These are phyloP conservation scores for Phlegmacium glaucopus DNA, from an alignment of 768 basidiomycete genomes.

Conservation along the genomic window DNA sequence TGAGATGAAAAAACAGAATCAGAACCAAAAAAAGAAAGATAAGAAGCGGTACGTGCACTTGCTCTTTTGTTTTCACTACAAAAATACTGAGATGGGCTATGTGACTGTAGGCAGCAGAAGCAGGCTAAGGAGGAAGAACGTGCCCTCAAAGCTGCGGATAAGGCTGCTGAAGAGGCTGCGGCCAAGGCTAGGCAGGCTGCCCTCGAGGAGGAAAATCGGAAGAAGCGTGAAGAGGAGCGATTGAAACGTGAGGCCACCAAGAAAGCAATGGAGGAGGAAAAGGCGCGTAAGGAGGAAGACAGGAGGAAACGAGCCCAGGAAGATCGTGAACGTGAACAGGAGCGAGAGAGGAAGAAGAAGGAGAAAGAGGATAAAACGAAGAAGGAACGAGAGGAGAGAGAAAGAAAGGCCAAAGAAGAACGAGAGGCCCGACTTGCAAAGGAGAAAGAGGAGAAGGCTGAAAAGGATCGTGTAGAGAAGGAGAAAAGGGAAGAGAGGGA, in stretches of 20 bases:
- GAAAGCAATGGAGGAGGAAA: constrained; percentile 81
- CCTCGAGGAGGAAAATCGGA: constrained; percentile 76
- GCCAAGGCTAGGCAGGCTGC: constrained; percentile 71
- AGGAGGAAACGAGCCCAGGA: constrained; percentile 69
- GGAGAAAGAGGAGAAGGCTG: constrained; percentile 54
- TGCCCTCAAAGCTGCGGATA: constrained; percentile 78
- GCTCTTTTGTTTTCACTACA: constrained; percentile 5
- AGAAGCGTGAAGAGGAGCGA: constrained; percentile 87
- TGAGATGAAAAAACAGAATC: constrained; percentile 90
- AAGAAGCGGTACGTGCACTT: constrained; percentile 64
- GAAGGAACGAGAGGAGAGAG: constrained; percentile 72
- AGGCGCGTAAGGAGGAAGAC: constrained; percentile 80
- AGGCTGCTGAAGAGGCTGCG: constrained; percentile 83
- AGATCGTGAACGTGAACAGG: constrained; percentile 77
- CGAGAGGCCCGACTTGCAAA: constrained; percentile 64
- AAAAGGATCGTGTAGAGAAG: constrained; percentile 41
- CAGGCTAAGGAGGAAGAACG: constrained; percentile 90
- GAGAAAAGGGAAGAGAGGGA: constrained; percentile 41
- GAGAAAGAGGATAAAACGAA: constrained; percentile 71
- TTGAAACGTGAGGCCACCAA: constrained; percentile 69
- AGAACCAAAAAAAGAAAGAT: constrained; percentile 99
- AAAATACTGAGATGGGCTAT: constrained; percentile 2
- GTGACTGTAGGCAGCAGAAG: constrained; percentile 73
- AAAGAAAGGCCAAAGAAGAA: constrained; percentile 66
- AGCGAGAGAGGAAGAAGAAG: constrained; percentile 69